A percentile compares a stretch with the other conserved stretches of the same genome.
Evolutionary conservation across 139 green algal species (phyloP).

Genomic region (Volvox reticuliferus): DNA sequence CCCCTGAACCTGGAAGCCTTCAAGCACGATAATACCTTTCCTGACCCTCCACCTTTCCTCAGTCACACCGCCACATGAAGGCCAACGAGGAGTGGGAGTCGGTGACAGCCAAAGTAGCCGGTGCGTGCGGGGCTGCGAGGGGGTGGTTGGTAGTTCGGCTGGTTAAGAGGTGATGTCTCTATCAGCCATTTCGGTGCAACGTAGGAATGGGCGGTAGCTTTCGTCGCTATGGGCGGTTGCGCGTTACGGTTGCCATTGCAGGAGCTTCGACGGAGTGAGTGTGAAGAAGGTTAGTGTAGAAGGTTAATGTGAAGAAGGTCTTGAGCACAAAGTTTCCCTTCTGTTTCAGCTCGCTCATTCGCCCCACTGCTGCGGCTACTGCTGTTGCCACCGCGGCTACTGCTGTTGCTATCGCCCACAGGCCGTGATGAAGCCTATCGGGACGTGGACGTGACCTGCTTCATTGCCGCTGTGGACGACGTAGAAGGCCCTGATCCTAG

Average conservation of each 20-base stretch:
- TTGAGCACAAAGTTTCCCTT: no score
- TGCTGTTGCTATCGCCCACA: background rate
- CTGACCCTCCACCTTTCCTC: background rate
- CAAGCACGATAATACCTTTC: background rate
- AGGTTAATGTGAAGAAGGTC: no score
- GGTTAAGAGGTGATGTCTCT: background rate
- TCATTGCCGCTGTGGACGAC: slow-evolving; percentile 64
- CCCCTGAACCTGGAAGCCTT: no score
- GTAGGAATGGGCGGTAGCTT: no score
- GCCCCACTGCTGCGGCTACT: background rate
- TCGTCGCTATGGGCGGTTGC: no score
- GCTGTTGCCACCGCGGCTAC: background rate
- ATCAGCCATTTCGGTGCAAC: no score
- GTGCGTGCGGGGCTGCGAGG: slow-evolving; percentile 11
- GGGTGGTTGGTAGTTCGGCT: background rate
- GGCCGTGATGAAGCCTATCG: slow-evolving; percentile 67
- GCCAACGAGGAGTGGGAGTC: slow-evolving; percentile 79
- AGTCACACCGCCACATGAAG: slow-evolving; percentile 86
- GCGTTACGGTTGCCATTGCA: no score
- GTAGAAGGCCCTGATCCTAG: background rate
- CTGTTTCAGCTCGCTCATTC: background rate
- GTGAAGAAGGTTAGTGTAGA: no score
- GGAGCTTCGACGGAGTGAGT: no score
- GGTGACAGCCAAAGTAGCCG: slow-evolving; percentile 71
- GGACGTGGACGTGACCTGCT: slow-evolving; percentile 61